These are phyloP conservation scores for Ceratocystis albifundus DNA, from an alignment of 2,329 filamentous ascomycete genomes.

Conservation along the genomic window DNA sequence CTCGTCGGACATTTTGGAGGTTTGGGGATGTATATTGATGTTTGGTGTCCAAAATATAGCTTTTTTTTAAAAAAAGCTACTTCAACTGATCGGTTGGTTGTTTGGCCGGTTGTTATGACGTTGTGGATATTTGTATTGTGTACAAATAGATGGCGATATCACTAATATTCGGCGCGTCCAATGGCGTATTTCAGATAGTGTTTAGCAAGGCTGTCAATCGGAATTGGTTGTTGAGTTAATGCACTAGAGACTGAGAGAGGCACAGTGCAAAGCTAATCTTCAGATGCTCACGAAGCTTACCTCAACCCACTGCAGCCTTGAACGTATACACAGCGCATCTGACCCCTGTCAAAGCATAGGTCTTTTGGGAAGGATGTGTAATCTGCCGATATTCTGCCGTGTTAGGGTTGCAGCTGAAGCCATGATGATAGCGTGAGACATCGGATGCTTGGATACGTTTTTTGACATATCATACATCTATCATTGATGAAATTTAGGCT, in stretches of 20 bases:
- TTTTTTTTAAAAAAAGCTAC: constrained; percentile 3
- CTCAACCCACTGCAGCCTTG: constrained; percentile 24
- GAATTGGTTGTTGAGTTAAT: not conserved
- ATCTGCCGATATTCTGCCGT: not conserved
- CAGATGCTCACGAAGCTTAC: constrained; percentile 19
- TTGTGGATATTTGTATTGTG: not conserved
- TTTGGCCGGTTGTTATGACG: not conserved
- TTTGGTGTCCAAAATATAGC: not conserved
- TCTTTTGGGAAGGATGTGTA: not conserved
- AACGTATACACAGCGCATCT: not conserved
- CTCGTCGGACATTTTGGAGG: constrained; percentile 31
- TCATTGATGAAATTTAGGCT: too few relatives aligned
- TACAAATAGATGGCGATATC: not conserved
- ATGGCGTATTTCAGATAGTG: not conserved
- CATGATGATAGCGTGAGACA: not conserved
- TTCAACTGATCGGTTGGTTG: not conserved
- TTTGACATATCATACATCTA: too few relatives aligned
- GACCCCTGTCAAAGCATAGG: not conserved
- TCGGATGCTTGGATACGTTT: too few relatives aligned
- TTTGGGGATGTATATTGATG: not conserved
- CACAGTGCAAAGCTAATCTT: not conserved
- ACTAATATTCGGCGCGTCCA: not conserved
- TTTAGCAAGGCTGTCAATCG: not conserved
- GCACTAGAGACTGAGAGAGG: not conserved
- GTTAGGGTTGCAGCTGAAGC: not conserved